Base-by-base conservation (phyloP, 1,139 yeast genomes). In the Candida sojae region DNA sequence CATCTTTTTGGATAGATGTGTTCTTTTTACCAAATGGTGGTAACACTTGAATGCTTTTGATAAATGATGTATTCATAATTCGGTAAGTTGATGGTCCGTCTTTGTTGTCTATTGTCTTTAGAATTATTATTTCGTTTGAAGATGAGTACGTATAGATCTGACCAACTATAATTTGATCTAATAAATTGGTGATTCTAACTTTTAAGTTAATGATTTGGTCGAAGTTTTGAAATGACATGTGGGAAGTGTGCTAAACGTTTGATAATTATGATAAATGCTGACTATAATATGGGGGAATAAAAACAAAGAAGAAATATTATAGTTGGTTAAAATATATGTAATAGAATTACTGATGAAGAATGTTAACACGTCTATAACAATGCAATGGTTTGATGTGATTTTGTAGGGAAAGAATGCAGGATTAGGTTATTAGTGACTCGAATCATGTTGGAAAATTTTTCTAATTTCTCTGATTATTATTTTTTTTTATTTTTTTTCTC, bases 101-200 rank as follows among this genome's bases (percentile, higher is more conserved):
- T 44, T 53, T 60, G 57, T 52, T 53, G 52, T 50, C 57, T 53
- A 59, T 53, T 52, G 53, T 58, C 52, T 52, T 64, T 55, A 62
- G 54, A 2, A 47, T 45, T 25, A 54, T 33, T 9, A 68, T 57
- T 43, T 61, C 65, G 48, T 66, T 62, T 9, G 60, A 58, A 8
- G 66, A 52, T 5, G 71, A 81, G 62, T 79, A 84, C 7, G 90
- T 78, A 62, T 83, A 85, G 33, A 88, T 77, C 37, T 77, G 70
- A 1, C 95, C 96, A 10, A 72, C 71, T 47, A 83, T 73, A 9
- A 73, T 70, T 42, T 77, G 76, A 59, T 85, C 91, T 44, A 83
- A 68, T 9, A 79, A 69, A 42, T 88, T 86, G 6, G 80, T 78
- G 45, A 86, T 73, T 59, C 73, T 79, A 51, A 88, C 88, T 59